Evolutionary conservation across 2,329 filamentous ascomycete species (phyloP), one percentile per base, ranked within the genome.

Genomic region (Xylaria sp.): DNA sequence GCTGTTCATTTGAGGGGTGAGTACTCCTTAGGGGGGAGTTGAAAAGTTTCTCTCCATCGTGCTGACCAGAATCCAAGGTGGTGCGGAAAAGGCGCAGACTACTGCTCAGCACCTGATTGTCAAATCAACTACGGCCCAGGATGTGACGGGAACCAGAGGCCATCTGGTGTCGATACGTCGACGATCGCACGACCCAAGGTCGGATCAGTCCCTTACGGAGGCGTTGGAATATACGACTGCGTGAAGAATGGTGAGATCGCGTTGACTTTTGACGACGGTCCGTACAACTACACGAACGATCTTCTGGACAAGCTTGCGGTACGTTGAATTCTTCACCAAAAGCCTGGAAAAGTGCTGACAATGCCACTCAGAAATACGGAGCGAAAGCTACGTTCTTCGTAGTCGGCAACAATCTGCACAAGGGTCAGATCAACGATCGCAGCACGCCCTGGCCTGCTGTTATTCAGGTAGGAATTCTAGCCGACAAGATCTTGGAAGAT

Each of bases 381-480:
- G 83, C 81, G 6, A 85, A 82, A 62, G 84, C 83, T 1, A 87
- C 85, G 2, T 87, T 88, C 70, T 87, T 87, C 71, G 77, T 87
- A 58, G 81, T 78, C 18, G 80, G 80, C 11, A 81, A 78, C 68
- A 81, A 80, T 68, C 71, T 79, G 52, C 76, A 75, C 65, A 82
- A 82, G 68, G 79, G 80, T 23, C 65, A 75, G 55, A 82, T 83
- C 54, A 80, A 83, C 58, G 74, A 76, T 57, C 69, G 73, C n/a
- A 74, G 71, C 1, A 65, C 60, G 6, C 69, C 70, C 19, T 72
- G 70, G 70, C 64, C 62, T 30, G 63, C 66, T 19, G 61, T 71
- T 3, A 71, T 72, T 30, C 68, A 72, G 65, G 70, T 71, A 64
- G 51, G 42, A 4, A 52, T 50, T 11, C 37, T 23, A 30, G 3